Evolutionary conservation across 2,329 filamentous ascomycete species (phyloP).

Genomic region (Xylaria sp.): DNA sequence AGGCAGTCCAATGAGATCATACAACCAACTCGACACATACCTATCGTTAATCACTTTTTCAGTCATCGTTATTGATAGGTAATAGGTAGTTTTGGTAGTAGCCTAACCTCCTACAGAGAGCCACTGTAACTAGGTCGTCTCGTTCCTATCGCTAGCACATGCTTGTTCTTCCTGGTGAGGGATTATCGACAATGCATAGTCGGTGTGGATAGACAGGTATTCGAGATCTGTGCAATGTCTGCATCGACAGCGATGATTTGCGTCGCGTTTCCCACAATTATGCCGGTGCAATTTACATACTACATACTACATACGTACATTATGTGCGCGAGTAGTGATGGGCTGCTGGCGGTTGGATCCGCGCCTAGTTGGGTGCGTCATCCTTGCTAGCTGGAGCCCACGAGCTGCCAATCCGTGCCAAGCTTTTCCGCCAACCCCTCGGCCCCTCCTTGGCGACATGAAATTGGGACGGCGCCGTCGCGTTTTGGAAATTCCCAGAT

Average conservation of each 20-base stretch:
- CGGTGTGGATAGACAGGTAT: too few species aligned
- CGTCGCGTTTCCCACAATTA: neutral
- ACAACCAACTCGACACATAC: too few species aligned
- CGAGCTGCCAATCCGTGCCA: slow-evolving; percentile 20
- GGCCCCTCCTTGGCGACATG: slow-evolving; percentile 9
- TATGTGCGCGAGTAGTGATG: neutral
- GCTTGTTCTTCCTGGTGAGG: too few species aligned
- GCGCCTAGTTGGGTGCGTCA: neutral
- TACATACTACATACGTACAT: neutral
- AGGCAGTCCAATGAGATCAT: too few species aligned
- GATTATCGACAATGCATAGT: too few species aligned
- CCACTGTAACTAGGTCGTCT: too few species aligned
- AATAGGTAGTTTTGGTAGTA: too few species aligned
- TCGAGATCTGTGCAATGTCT: too few species aligned
- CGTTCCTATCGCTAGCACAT: neutral
- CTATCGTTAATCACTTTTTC: too few species aligned
- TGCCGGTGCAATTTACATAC: neutral
- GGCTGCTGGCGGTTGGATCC: slow-evolving; percentile 14
- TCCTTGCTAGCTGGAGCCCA: slow-evolving; percentile 10
- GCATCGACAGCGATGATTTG: neutral
- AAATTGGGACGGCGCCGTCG: slow-evolving; percentile 9
- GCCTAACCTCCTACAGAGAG: too few species aligned
- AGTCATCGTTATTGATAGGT: too few species aligned
- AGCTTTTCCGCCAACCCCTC: slow-evolving; percentile 28
- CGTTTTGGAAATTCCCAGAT: slow-evolving; percentile 12